These are phyloP conservation scores for Chalciporus sp. DNA, from an alignment of 1,284 basidiomycete genomes.

Conservation along the genomic window DNA sequence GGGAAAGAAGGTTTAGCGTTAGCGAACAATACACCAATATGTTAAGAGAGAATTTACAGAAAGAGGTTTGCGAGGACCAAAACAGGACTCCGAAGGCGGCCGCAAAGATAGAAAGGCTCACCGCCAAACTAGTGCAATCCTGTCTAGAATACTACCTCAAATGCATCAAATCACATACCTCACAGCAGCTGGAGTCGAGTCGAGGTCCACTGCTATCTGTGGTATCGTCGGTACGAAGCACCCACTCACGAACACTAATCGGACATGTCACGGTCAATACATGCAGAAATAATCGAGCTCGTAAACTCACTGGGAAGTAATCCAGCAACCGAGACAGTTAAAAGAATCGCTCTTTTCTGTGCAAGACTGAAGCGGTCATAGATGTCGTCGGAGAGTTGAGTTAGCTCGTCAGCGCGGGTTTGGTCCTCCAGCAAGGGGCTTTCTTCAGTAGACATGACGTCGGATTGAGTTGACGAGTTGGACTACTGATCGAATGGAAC, in stretches of 20 bases:
- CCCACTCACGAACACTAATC: conserved; percentile 45
- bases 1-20: background rate
- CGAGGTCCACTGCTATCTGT: conserved; percentile 43
- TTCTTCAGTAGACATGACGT: conserved; percentile 24
- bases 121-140: conserved; percentile 21
- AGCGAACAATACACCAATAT: background rate
- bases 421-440: conserved; percentile 21
- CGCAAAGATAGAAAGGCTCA: conserved; percentile 32
- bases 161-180: conserved; percentile 34
- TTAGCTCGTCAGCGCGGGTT: background rate
- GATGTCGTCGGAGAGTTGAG: conserved; percentile 27
- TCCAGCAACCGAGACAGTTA: conserved; percentile 40
- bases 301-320: conserved; percentile 25
- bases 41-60: conserved; percentile 23
- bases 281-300: background rate
- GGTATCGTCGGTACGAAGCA: conserved; percentile 52
- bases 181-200: conserved; percentile 39
- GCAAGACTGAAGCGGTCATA: conserved; percentile 43
- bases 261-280: background rate
- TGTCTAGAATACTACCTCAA: background rate
- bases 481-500: no score
- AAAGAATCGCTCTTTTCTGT: conserved; percentile 43
- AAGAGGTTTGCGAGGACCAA: conserved; percentile 30
- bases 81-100: conserved; percentile 25
- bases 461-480: no score